Conservation (phyloP, 1,139 yeast genomes). For the Taphrina sp. region DNA sequence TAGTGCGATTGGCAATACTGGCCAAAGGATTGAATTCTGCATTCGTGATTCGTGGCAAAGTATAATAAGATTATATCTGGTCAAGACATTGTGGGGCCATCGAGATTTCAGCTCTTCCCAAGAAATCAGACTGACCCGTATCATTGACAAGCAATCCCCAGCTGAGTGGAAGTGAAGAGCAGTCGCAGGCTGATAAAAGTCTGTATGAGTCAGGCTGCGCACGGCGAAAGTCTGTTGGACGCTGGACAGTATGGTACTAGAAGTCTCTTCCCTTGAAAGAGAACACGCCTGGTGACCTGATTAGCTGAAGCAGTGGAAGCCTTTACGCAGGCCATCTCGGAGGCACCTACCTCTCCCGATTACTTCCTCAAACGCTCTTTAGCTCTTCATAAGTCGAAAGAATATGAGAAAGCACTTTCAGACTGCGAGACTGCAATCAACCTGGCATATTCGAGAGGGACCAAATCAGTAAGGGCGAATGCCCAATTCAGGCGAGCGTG, state of each 20-base stretch:
- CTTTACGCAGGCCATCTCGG: constrained; percentile 26
- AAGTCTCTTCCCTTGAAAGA: not conserved
- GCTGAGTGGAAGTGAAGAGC: too few species aligned
- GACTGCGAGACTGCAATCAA: constrained; percentile 58
- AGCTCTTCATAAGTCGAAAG: constrained; percentile 43
- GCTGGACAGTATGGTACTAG: not conserved
- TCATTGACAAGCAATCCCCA: too few species aligned
- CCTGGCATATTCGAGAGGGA: constrained; percentile 55
- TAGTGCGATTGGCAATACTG: too few species aligned
- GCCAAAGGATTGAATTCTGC: too few species aligned
- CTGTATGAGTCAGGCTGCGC: not conserved
- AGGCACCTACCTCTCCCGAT: constrained; percentile 26
- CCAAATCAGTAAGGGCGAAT: constrained; percentile 54
- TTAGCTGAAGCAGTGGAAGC: constrained; percentile 25
- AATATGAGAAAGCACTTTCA: constrained; percentile 53
- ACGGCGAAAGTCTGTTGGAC: constrained; percentile 1
- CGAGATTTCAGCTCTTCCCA: too few species aligned
- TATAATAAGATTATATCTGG: too few species aligned
- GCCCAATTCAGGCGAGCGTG: constrained; percentile 59
- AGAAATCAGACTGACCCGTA: too few species aligned
- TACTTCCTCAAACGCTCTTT: constrained; percentile 27
- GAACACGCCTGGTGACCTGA: too few species aligned
- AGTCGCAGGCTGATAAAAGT: too few species aligned
- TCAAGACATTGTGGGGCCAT: too few species aligned
- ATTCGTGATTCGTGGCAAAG: too few species aligned